Evolutionary conservation across 2,329 filamentous ascomycete genomes (phyloP).

Genomic region (Pseudogymnoascus sp.): DNA sequence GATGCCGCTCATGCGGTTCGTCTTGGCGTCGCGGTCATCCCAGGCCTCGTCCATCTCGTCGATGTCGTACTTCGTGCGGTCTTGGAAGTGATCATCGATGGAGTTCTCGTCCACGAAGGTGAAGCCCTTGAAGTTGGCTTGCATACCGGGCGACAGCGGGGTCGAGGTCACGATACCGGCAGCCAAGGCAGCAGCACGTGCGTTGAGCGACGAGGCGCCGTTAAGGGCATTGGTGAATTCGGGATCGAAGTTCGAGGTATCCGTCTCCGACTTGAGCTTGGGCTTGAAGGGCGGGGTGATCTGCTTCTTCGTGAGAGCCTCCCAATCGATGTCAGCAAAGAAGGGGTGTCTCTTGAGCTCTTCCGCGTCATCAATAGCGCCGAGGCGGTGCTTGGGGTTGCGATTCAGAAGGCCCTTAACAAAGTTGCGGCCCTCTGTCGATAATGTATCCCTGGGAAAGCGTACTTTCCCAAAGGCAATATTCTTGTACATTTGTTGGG

Average conservation of each 20-base stretch:
- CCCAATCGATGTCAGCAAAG: conserved; percentile 92
- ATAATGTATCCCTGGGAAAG: conserved; percentile 90
- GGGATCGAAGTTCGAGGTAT: conserved; percentile 96
- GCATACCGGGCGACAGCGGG: conserved; percentile 86
- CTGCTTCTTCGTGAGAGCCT: conserved; percentile 76
- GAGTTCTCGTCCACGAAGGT: conserved; percentile 98
- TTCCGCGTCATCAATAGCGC: conserved; percentile 82
- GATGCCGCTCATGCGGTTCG: conserved; percentile 55
- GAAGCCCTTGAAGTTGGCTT: conserved; percentile 97
- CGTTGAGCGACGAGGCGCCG: conserved; percentile 79
- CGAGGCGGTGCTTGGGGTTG: conserved; percentile 90
- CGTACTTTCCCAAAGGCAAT: conserved; percentile 98
- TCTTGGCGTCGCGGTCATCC: conserved; percentile 34
- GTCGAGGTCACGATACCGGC: conserved; percentile 83
- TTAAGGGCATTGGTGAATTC: conserved; percentile 95
- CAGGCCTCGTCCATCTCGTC: conserved; percentile 53
- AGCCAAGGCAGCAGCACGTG: conserved; percentile 77
- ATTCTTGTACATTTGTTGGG: conserved; percentile 99
- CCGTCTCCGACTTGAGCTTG: conserved; percentile 88
- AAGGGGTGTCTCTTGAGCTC: conserved; percentile 93
- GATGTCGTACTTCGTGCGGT: conserved; percentile 40
- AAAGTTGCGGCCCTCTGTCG: conserved; percentile 91
- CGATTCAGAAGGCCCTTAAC: conserved; percentile 95
- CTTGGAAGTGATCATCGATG: conserved; percentile 74
- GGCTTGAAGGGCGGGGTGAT: conserved; percentile 97